These are phyloP conservation scores for Rhodotorula sp. DNA, from an alignment of 1,284 basidiomycete genomes.

Conservation along the genomic window DNA sequence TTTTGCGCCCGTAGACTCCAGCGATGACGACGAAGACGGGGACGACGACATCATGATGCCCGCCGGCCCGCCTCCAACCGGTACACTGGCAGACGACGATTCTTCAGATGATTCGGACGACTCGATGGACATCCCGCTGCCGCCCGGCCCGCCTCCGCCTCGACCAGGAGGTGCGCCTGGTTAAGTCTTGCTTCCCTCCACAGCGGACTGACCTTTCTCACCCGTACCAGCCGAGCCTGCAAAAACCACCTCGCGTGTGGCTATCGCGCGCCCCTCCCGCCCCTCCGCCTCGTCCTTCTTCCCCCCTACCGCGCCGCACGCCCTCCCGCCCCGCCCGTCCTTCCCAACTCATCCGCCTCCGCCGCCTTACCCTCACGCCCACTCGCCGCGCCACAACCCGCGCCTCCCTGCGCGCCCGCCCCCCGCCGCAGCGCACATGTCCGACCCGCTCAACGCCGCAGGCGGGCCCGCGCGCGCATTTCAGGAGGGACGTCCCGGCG, in stretches of 20 bases:
- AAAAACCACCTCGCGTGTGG: conserved; percentile 37
- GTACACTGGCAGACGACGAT: conserved; percentile 16
- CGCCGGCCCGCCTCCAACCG: conserved; percentile 68
- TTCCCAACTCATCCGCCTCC: conserved; percentile 12
- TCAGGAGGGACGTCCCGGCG: conserved; percentile 39
- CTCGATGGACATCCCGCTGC: conserved; percentile 49
- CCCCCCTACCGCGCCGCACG: conserved; percentile 27
- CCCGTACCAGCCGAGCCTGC: not conserved
- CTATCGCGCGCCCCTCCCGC: conserved; percentile 25
- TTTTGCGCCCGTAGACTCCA: conserved; percentile 2
- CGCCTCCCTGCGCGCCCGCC: conserved; percentile 41
- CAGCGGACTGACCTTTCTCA: conserved; percentile 4
- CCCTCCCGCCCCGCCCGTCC: conserved; percentile 21
- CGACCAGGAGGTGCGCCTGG: conserved; percentile 11
- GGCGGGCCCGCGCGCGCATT: conserved; percentile 48
- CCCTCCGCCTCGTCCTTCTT: conserved; percentile 15
- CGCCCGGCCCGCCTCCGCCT: conserved; percentile 44
- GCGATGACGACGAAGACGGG: conserved; percentile 52
- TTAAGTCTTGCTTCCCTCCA: not conserved
- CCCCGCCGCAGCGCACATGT: conserved; percentile 42
- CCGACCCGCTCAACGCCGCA: conserved; percentile 51
- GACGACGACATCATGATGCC: conserved; percentile 87
- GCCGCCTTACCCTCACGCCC: conserved; percentile 10
- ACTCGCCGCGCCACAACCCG: conserved; percentile 16
- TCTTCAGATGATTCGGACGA: conserved; percentile 46